Conservation (phyloP, 495 filamentous ascomycete species). For the Penicillium crystallinum region DNA sequence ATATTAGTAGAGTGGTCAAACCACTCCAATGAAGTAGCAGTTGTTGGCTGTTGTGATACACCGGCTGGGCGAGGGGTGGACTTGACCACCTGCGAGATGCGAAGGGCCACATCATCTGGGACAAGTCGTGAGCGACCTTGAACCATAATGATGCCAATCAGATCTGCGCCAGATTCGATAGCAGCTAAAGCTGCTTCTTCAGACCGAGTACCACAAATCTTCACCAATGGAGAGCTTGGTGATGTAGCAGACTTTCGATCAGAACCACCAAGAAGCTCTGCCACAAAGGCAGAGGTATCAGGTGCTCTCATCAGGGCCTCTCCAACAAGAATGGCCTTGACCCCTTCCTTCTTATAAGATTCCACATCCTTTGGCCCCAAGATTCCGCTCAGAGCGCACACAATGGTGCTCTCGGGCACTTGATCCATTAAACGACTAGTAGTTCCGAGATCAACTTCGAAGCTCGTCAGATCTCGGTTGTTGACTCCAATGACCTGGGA, state of each 20-base stretch:
- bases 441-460: slow-evolving; percentile 93
- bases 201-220: slow-evolving; percentile 92
- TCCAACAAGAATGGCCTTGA: slow-evolving; percentile 89
- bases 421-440: slow-evolving; percentile 85
- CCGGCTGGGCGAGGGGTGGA: slow-evolving; percentile 41
- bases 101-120: slow-evolving; percentile 65
- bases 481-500: slow-evolving; percentile 97
- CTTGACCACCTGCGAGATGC: slow-evolving; percentile 77
- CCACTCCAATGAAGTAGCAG: slow-evolving; percentile 49
- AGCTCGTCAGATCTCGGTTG: slow-evolving; percentile 91
- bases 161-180: slow-evolving; percentile 81
- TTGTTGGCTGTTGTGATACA: slow-evolving; percentile 14
- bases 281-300: slow-evolving; percentile 75
- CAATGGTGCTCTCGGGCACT: slow-evolving; percentile 78
- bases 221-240: slow-evolving; percentile 59
- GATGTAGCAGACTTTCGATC: slow-evolving; percentile 20
- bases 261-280: slow-evolving; percentile 64
- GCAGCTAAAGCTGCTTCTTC: slow-evolving; percentile 75
- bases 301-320: slow-evolving; percentile 91
- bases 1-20: slow-evolving; percentile 54
- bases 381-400: slow-evolving; percentile 94
- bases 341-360: slow-evolving; percentile 79
- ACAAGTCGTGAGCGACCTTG: slow-evolving; percentile 75
- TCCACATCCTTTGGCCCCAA: slow-evolving; percentile 85
- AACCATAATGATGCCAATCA: slow-evolving; percentile 90